Evolutionary conservation across 768 basidiomycete species (phyloP).

Genomic region (Mycena kentingensis): DNA sequence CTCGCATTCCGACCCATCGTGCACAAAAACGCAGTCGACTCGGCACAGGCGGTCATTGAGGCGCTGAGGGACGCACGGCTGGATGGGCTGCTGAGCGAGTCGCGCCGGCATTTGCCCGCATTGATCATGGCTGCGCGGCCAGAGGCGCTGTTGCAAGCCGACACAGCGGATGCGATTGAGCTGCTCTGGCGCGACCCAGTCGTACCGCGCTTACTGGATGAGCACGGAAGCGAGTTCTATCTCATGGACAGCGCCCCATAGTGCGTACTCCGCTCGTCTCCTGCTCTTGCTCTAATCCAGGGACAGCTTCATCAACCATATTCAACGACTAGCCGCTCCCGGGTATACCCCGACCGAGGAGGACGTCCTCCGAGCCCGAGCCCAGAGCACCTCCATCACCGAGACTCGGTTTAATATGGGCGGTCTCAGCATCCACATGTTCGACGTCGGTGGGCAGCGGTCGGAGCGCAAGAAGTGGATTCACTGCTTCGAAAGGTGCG

Average conservation of each 20-base stretch:
- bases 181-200: slow-evolving; percentile 73
- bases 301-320: slow-evolving; percentile 84
- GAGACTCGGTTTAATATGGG: slow-evolving; percentile 85
- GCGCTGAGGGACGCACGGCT: slow-evolving; percentile 87
- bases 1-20: slow-evolving; percentile 76
- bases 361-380: slow-evolving; percentile 86
- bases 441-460: slow-evolving; percentile 79
- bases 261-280: slow-evolving; percentile 46
- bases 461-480: slow-evolving; percentile 85
- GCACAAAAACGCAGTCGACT: slow-evolving; percentile 86
- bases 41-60: slow-evolving; percentile 80
- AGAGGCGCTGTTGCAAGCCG: slow-evolving; percentile 52
- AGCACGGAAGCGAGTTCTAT: slow-evolving; percentile 77
- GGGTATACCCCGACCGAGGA: slow-evolving; percentile 85
- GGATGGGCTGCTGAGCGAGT: slow-evolving; percentile 36
- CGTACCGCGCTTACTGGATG: slow-evolving; percentile 53
- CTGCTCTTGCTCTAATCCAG: neutral
- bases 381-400: slow-evolving; percentile 87
- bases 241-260: slow-evolving; percentile 94
- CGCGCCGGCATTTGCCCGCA: neutral
- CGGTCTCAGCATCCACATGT: slow-evolving; percentile 65
- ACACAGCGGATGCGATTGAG: slow-evolving; percentile 68
- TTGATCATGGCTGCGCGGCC: slow-evolving; percentile 6
- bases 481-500: slow-evolving; percentile 55
- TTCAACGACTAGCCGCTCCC: slow-evolving; percentile 76